Conservation (phyloP, 345 rosid genomes). For the Citrus unshiu region DNA sequence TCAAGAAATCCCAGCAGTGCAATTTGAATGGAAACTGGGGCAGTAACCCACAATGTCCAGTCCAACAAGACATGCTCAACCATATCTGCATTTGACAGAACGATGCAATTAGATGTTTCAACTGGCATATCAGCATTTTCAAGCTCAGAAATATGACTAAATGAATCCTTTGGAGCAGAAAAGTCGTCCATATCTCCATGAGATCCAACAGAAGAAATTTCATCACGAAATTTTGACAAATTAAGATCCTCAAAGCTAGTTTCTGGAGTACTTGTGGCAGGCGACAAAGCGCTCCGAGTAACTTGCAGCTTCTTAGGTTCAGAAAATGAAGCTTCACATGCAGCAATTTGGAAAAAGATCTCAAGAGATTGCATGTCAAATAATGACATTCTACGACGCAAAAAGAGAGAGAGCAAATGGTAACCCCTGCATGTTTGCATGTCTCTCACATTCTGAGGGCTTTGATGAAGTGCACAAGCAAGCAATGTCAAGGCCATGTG, state of each 20-base stretch:
- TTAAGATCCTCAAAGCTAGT: constrained; percentile 75
- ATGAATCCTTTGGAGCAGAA: constrained; percentile 82
- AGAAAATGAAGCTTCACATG: constrained; percentile 97
- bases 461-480: constrained; percentile 92
- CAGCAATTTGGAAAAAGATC: constrained; percentile 96
- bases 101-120: constrained; percentile 96
- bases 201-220: constrained; percentile 85
- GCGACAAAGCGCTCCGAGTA: constrained; percentile 35
- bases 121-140: constrained; percentile 75
- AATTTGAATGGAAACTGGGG: constrained; percentile 93
- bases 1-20: constrained; percentile 92
- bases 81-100: constrained; percentile 96
- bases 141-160: constrained; percentile 90
- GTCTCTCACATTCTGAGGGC: constrained; percentile 91
- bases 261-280: constrained; percentile 53
- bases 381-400: constrained; percentile 78
- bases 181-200: constrained; percentile 95
- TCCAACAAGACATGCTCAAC: constrained; percentile 98
- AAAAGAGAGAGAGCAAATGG: constrained; percentile 92
- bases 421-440: constrained; percentile 97
- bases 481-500: constrained; percentile 92
- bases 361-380: constrained; percentile 97
- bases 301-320: constrained; percentile 77
- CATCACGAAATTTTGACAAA: constrained; percentile 78
- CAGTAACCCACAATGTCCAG: constrained; percentile 97